Base-by-base conservation (phyloP, 495 filamentous ascomycete genomes). In the Penicillium paradoxum region DNA sequence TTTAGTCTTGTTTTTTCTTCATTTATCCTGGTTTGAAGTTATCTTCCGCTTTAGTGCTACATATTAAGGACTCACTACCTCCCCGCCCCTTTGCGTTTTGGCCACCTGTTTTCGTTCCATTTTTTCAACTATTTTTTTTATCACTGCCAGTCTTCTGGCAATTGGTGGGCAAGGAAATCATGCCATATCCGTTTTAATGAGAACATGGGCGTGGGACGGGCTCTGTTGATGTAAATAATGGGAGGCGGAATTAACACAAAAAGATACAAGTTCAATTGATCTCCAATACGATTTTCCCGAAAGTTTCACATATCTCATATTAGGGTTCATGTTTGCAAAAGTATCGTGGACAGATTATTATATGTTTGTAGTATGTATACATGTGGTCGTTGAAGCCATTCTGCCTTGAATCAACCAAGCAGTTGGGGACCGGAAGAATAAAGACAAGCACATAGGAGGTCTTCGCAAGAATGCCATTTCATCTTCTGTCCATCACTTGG, bases 221-320 rank as follows among this genome's bases (percentile, higher is more conserved):
- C 60, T 51, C 46, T 63, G 64, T 68, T 62, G 66, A 69, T 72
- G 68, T 71, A 74, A 68, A 71, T 74, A 71, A 60, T 59, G 51
- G 52, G 47, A 51, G 54, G 58, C 49, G 40, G 41, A 58, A 57
- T 54, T 38, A 30, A 51, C 14, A 51, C 14, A 56, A 21, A 42
- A 38, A 54, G 24, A 55, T 57, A 17, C 46, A 44, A 49, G 49
- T 45, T 50, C 40, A 49, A 38, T 45, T 54, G 38, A n/a, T 30
- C 34, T 39, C 21, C 1, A 38, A 48, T 45, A 49, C 22, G n/a
- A 49, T 36, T 49, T 14, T 48, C 2, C 13, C 18, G n/a, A n/a
- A 46, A 36, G 44, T 45, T 19, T 53, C 43, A 11, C 9, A 41
- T 29, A 7, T 19, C 8, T 40, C 17, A 32, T 30, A 14, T 42